Percentiles rank a stretch among this genome's conserved stretches.
These are phyloP conservation scores for Nitzschia sp. DNA, from an alignment of 108 stramenopile species.

Conservation along the genomic window DNA sequence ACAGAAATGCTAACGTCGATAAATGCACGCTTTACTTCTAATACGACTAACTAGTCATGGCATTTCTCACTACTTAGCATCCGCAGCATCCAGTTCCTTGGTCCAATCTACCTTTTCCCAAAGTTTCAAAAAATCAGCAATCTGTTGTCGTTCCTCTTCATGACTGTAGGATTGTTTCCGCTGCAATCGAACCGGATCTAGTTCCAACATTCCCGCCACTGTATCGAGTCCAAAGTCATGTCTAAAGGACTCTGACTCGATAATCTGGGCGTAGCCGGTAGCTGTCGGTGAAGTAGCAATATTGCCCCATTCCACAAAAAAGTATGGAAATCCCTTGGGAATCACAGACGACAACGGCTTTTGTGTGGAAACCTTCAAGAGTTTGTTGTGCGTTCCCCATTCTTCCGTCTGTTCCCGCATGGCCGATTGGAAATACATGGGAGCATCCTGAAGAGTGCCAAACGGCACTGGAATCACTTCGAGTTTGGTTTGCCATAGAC, in stretches of 20 bases:
- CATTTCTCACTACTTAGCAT: neutral
- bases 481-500: conserved; percentile 70
- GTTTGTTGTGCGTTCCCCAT: conserved; percentile 77
- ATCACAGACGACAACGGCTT: conserved; percentile 54
- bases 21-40: no score
- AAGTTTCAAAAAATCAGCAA: conserved; percentile 54
- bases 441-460: conserved; percentile 56
- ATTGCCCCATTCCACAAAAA: conserved; percentile 69
- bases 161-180: conserved; percentile 41
- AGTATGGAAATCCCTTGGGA: conserved; percentile 77
- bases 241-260: conserved; percentile 57
- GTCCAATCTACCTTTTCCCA: conserved; percentile 72
- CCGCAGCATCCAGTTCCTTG: conserved; percentile 26
- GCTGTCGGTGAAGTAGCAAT: conserved; percentile 16
- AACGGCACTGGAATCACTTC: conserved; percentile 68
- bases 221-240: conserved; percentile 82
- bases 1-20: no score
- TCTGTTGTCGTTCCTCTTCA: conserved; percentile 46
- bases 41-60: no score
- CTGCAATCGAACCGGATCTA: conserved; percentile 75
- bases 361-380: conserved; percentile 34
- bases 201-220: conserved; percentile 73
- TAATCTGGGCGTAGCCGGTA: conserved; percentile 67
- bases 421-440: conserved; percentile 69
- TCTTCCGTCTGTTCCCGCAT: conserved; percentile 77